A percentile compares a stretch with the other conserved stretches of the same genome.
These are phyloP conservation scores for Myxozyma neotropica DNA, from an alignment of 805 yeast species.

Conservation along the genomic window DNA sequence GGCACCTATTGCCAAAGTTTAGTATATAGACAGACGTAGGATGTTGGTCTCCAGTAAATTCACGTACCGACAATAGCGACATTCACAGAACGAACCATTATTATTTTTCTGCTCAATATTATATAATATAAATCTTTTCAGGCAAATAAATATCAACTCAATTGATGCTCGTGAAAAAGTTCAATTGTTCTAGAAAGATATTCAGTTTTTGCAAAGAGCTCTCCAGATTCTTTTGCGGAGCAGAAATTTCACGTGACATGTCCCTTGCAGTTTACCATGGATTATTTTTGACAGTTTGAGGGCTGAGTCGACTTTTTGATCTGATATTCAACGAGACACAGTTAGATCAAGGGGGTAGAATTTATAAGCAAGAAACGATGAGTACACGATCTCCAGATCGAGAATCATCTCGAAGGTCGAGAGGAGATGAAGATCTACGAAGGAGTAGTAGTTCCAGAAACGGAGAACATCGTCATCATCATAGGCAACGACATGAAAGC, in stretches of 20 bases:
- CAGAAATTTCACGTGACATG: neutral
- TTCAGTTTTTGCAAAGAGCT: too few relatives aligned
- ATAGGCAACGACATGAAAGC: neutral
- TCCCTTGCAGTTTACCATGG: neutral
- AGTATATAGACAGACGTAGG: neutral
- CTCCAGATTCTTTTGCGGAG: too few relatives aligned
- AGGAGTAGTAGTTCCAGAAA: neutral
- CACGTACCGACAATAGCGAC: conserved; percentile 65
- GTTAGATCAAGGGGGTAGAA: too few relatives aligned
- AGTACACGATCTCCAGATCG: neutral
- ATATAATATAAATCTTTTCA: too few relatives aligned
- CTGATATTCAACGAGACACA: neutral
- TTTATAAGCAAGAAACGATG: neutral
- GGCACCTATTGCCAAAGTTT: conserved; percentile 52
- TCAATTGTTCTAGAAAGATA: too few relatives aligned
- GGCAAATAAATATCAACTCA: too few relatives aligned
- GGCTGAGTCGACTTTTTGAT: neutral
- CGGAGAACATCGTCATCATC: conserved; percentile 2
- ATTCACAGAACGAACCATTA: conserved; percentile 60
- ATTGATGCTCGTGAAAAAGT: too few relatives aligned
- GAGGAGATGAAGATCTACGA: neutral
- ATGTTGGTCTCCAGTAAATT: conserved; percentile 8
- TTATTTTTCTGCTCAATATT: neutral
- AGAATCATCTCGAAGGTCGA: neutral
- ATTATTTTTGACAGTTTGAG: neutral